A percentile compares a stretch with the other conserved stretches of the same genome.
Evolutionary conservation across 441 rosid species (phyloP).

Genomic region (Theobroma grandiflorum): DNA sequence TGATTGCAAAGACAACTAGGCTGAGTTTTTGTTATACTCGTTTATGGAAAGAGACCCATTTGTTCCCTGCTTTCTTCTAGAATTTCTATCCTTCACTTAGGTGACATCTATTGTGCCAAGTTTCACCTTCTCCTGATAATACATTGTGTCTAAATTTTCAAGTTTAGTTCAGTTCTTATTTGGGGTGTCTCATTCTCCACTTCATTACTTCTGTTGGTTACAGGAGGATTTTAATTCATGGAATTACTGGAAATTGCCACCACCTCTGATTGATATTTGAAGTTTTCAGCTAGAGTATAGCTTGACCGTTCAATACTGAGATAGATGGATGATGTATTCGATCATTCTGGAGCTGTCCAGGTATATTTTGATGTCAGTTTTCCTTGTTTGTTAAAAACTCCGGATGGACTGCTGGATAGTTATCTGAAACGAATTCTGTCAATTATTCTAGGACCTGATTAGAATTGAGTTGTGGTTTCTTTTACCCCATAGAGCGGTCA

Average conservation of each 20-base stretch:
- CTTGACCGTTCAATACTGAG: conserved; percentile 11
- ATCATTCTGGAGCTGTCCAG: conserved; percentile 33
- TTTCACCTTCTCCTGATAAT: background rate
- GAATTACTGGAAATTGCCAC: conserved; percentile 95
- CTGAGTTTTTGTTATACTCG: background rate
- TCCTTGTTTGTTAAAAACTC: background rate
- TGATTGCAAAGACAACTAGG: background rate
- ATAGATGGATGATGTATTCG: conserved; percentile 17
- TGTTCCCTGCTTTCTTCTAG: conserved; percentile 13
- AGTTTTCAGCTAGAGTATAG: conserved; percentile 17
- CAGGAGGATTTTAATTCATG: conserved; percentile 96
- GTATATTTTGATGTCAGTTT: conserved; percentile 31
- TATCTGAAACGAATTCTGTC: background rate
- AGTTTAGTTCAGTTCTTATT: background rate
- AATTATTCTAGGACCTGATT: conserved; percentile 22
- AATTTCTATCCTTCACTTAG: conserved; percentile 8
- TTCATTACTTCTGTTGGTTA: conserved; percentile 20
- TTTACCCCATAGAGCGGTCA: conserved; percentile 8
- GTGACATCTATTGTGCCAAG: background rate
- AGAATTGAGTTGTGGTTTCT: conserved; percentile 8
- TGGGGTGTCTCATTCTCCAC: conserved; percentile 11
- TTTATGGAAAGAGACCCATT: background rate
- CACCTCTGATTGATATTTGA: conserved; percentile 57
- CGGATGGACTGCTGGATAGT: background rate
- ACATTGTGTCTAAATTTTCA: conserved; percentile 3